Base-by-base conservation (phyloP, 2,329 filamentous ascomycete genomes). In the Chaetomium sp. region DNA sequence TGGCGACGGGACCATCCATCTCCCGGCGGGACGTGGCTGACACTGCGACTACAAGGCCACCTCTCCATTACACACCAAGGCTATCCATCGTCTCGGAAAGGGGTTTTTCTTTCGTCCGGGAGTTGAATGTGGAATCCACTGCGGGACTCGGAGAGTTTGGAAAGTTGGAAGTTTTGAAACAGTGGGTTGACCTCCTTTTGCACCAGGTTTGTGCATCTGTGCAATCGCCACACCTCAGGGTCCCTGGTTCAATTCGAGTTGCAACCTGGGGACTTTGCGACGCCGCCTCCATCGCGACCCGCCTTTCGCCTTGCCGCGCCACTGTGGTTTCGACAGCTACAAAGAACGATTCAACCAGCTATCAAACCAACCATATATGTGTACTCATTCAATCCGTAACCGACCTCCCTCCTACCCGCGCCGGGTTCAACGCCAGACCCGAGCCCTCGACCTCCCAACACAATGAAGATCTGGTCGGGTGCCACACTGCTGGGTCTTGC, bases 401-500 rank as follows among this genome's bases (percentile, higher is more conserved):
- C 57, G 19, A 53, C 51, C 4, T 63, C 58, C 23, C 51, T 38
- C 35, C 58, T 35, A 61, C 63, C 62, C 59, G 29, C 29, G 35
- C 29, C 51, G 56, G 59, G 57, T 58, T 33, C 35, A 35, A 54
- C 62, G 60, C 67, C 55, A 63, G 38, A 16, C 38, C 16, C 38
- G 6, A 5, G 38, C 63, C 63, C 65, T 60, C 60, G 31, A 56
- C 21, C 53, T 31, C 25, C 53, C 55, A 45, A 67, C 70, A 71
- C 64, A 63, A 87, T 87, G 84, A 86, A 81, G 77, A 70, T 81
- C 68, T 73, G 78, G 63, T 65, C 73, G 58, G 68, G 77, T 66
- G 70, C 80, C 66, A 80, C 84, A 66, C 71, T 86, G 60, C 73
- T 90, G 64, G 80, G 83, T 75, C 78, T 86, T 57, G 75, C 82